Conservation (phyloP, 225 moss, liverwort and hornwort genomes). For the Polytrichum commune region DNA sequence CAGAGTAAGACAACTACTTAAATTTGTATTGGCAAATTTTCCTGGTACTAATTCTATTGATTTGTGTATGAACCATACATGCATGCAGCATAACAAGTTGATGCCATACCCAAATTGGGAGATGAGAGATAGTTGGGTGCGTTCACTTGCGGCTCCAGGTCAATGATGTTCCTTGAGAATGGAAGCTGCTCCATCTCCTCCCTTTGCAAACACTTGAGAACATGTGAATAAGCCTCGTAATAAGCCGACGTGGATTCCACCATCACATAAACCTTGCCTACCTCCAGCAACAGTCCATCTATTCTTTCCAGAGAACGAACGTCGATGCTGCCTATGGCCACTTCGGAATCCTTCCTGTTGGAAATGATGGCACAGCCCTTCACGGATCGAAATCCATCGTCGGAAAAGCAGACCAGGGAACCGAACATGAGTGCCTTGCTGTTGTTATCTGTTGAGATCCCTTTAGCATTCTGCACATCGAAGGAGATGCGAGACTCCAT, state of each 20-base stretch:
- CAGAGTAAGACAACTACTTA: too few relatives aligned
- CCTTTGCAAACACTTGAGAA: constrained; percentile 31
- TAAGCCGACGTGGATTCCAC: constrained; percentile 44
- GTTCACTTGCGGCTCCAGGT: constrained; percentile 25
- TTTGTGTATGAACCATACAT: too few relatives aligned
- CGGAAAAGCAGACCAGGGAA: constrained; percentile 40
- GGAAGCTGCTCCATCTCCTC: constrained; percentile 40
- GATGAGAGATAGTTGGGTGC: constrained; percentile 30
- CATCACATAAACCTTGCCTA: constrained; percentile 33
- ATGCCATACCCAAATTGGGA: background rate
- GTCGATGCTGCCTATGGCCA: constrained; percentile 2
- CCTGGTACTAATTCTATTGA: too few relatives aligned
- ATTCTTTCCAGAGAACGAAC: constrained; percentile 20
- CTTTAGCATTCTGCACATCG: background rate
- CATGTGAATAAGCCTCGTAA: constrained; percentile 46
- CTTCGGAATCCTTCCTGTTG: constrained; percentile 2
- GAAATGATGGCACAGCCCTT: constrained; percentile 26
- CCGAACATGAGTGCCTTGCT: constrained; percentile 21
- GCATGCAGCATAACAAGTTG: too few relatives aligned
- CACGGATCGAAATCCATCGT: constrained; percentile 28
- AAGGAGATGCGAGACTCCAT: constrained; percentile 22
- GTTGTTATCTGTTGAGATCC: background rate
- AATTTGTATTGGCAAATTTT: too few relatives aligned
- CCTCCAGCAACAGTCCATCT: constrained; percentile 1
- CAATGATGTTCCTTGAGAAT: constrained; percentile 29